Conservation (phyloP, 257 asterid genomes). For the Solanum etuberosum region DNA sequence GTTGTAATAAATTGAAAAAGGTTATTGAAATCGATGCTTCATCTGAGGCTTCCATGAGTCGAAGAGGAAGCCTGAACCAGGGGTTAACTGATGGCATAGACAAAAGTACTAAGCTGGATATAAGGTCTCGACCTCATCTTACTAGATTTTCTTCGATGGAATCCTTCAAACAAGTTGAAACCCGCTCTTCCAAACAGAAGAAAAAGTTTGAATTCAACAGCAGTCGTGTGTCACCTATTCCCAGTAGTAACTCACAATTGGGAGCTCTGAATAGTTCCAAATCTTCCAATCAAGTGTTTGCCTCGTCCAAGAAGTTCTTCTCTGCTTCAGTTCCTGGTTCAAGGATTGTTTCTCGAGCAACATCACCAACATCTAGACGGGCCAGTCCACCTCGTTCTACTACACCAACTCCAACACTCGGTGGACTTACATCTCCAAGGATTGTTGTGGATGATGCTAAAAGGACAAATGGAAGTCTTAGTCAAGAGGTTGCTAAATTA, state of each 20-base stretch:
- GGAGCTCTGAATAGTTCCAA: constrained; percentile 65
- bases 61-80: constrained; percentile 65
- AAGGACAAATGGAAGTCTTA: constrained; percentile 55
- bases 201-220: constrained; percentile 79
- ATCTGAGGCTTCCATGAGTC: constrained; percentile 52
- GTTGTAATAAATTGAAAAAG: constrained; percentile 65
- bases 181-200: constrained; percentile 65
- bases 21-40: constrained; percentile 55
- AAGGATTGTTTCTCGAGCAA: constrained; percentile 95
- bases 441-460: constrained; percentile 52
- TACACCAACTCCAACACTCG: constrained; percentile 93
- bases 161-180: constrained; percentile 75
- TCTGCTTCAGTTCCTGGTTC: constrained; percentile 99
- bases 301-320: constrained; percentile 84
- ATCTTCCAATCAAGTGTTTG: constrained; percentile 80
- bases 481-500: constrained; percentile 70
- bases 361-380: constrained; percentile 88
- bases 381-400: constrained; percentile 97
- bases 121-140: constrained; percentile 53
- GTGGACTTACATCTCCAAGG: constrained; percentile 87
- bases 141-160: constrained; percentile 83
- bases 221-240: constrained; percentile 91
- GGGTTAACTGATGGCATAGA: constrained; percentile 40
- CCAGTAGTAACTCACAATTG: constrained; percentile 81
- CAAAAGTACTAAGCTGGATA: constrained; percentile 58